A percentile compares a stretch with the other conserved stretches of the same genome.
These are phyloP conservation scores for Phlebopus sp. DNA, from an alignment of 1,284 basidiomycete genomes.

Conservation along the genomic window DNA sequence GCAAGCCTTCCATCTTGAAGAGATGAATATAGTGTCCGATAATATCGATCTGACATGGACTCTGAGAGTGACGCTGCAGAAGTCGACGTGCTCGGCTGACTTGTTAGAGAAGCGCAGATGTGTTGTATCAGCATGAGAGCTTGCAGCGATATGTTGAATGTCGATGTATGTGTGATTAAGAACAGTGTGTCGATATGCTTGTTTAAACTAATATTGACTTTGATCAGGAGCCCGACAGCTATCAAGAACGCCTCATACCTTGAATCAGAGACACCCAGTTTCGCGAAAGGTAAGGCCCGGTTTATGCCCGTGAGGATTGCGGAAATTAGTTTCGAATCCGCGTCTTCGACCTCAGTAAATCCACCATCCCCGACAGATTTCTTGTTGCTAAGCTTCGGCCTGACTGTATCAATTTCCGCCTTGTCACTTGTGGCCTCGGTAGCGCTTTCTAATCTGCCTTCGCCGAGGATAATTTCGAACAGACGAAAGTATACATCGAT, in stretches of 20 bases:
- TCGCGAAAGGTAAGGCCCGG: slow-evolving; percentile 91
- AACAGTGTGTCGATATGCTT: slow-evolving; percentile 94
- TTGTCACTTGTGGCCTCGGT: slow-evolving; percentile 35
- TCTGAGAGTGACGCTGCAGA: slow-evolving; percentile 41
- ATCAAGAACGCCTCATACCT: slow-evolving; percentile 36
- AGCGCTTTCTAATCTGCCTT: slow-evolving; percentile 37
- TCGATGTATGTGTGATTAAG: slow-evolving; percentile 90
- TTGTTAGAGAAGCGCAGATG: slow-evolving; percentile 55
- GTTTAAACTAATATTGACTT: slow-evolving; percentile 56
- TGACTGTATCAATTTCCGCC: slow-evolving; percentile 30
- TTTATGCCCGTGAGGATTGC: slow-evolving; percentile 95
- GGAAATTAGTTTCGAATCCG: slow-evolving; percentile 82
- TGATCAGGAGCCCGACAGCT: slow-evolving; percentile 10
- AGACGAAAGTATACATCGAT: slow-evolving; percentile 95
- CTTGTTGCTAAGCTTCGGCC: slow-evolving; percentile 39
- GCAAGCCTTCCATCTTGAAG: slow-evolving; percentile 82
- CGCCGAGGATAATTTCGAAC: slow-evolving; percentile 84
- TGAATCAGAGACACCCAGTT: slow-evolving; percentile 56
- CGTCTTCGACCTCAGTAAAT: slow-evolving; percentile 75
- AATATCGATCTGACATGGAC: slow-evolving; percentile 81
- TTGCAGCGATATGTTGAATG: slow-evolving; percentile 96
- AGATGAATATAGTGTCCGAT: slow-evolving; percentile 88
- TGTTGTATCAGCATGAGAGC: slow-evolving; percentile 92
- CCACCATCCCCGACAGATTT: slow-evolving; percentile 49
- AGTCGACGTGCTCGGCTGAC: slow-evolving; percentile 35